These are phyloP conservation scores for Amanita phalloides DNA, from an alignment of 768 basidiomycete genomes.

Conservation along the genomic window DNA sequence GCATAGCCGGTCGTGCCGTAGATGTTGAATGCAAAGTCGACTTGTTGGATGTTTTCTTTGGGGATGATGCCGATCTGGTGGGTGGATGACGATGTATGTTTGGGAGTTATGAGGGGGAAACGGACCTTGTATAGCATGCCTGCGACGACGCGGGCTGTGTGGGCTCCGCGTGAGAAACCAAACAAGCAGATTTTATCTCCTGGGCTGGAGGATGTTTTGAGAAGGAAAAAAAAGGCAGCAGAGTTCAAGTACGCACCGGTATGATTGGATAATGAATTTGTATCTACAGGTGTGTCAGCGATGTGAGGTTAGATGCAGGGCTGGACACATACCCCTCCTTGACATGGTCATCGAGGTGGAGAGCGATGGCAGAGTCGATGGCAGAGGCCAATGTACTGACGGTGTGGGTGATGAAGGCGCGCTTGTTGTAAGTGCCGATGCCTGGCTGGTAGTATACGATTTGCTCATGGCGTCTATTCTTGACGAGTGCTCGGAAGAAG, in stretches of 20 bases:
- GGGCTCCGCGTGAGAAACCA: not conserved
- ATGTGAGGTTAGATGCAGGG: not conserved
- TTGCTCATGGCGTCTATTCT: not conserved
- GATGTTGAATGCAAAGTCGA: slow-evolving; percentile 7
- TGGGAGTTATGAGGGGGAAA: too few species aligned
- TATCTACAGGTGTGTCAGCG: not conserved
- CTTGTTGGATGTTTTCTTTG: slow-evolving; percentile 8
- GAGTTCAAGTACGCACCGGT: not conserved
- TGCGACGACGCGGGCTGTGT: slow-evolving; percentile 10
- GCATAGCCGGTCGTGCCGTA: slow-evolving; percentile 7
- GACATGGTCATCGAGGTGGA: slow-evolving; percentile 1
- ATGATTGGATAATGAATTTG: slow-evolving; percentile 3
- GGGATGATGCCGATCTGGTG: slow-evolving; percentile 12
- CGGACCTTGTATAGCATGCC: slow-evolving; percentile 12
- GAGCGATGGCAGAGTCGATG: not conserved
- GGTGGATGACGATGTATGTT: too few species aligned
- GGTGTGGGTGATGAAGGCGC: not conserved
- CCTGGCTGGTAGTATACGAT: slow-evolving; percentile 2
- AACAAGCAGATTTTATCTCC: not conserved
- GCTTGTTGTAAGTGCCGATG: slow-evolving; percentile 1
- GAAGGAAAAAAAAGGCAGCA: not conserved
- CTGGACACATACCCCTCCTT: slow-evolving; percentile 1
- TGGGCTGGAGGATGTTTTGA: not conserved
- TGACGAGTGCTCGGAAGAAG: slow-evolving; percentile 2
- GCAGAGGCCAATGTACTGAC: not conserved